Conservation (phyloP, 1,284 basidiomycete species). For the Phenoliferia sp. region DNA sequence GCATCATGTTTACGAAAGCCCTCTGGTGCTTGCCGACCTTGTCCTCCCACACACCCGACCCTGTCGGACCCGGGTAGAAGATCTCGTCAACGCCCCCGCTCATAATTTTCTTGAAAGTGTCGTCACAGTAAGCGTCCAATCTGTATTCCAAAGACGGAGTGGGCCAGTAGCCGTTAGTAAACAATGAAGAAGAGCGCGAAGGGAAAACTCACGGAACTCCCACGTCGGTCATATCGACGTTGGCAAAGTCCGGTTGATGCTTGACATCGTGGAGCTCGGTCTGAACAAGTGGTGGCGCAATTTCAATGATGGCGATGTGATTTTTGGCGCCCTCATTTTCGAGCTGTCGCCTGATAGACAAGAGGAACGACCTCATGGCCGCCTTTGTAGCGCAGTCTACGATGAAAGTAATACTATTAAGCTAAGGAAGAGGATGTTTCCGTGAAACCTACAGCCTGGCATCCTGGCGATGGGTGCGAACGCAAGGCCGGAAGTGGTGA, state of each 20-base stretch:
- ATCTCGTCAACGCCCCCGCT: not conserved
- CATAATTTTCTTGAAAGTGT: not conserved
- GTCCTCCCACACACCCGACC: not conserved
- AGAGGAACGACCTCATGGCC: not conserved
- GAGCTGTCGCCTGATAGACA: not conserved
- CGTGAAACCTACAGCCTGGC: not conserved
- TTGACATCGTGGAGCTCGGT: not conserved
- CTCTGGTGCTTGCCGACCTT: not conserved
- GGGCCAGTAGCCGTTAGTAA: not conserved
- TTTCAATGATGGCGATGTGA: not conserved
- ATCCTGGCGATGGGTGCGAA: not conserved
- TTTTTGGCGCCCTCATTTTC: not conserved
- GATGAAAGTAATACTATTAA: not conserved
- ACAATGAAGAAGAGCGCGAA: not conserved
- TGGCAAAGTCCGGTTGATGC: not conserved
- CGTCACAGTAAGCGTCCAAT: not conserved
- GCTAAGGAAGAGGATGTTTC: not conserved
- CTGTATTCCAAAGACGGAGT: not conserved
- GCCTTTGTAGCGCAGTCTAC: not conserved
- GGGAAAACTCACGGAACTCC: not conserved
- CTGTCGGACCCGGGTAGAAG: not conserved
- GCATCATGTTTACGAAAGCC: not conserved
- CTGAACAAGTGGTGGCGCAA: not conserved
- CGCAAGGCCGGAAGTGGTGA: not conserved
- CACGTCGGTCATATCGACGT: not conserved